Conservation (phyloP, 176 grass and related monocot genomes). For the Rhynchospora pubera region DNA sequence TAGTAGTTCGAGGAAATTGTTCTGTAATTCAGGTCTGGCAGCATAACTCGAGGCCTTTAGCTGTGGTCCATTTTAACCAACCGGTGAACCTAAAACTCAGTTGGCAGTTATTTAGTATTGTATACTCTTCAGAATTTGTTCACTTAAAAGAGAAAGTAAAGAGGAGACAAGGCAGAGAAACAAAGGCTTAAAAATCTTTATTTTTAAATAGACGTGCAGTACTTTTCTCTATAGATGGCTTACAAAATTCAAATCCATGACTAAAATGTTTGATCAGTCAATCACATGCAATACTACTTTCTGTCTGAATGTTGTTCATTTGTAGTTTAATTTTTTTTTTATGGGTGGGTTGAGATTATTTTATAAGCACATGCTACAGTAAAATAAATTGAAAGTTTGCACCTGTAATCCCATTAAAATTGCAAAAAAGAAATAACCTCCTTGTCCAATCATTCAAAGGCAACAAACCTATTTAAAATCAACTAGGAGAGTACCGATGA, state of each 20-base stretch:
- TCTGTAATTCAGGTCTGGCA: not conserved
- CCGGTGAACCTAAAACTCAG: not conserved
- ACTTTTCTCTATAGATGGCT: not conserved
- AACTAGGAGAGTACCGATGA: constrained; percentile 1
- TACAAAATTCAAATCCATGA: not conserved
- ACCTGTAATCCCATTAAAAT: not conserved
- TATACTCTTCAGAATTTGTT: too few relatives aligned
- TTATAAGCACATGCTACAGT: not conserved
- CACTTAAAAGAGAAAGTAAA: too few relatives aligned
- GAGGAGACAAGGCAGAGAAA: not conserved
- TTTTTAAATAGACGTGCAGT: not conserved
- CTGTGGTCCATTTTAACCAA: not conserved
- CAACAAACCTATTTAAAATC: not conserved
- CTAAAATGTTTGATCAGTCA: not conserved
- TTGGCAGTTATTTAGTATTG: not conserved
- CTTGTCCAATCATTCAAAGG: not conserved
- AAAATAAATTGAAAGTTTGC: not conserved
- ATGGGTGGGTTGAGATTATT: not conserved
- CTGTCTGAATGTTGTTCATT: not conserved
- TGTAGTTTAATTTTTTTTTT: not conserved
- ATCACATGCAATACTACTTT: not conserved
- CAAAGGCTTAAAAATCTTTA: not conserved
- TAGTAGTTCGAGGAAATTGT: not conserved
- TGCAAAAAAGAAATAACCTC: not conserved
- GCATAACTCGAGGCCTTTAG: not conserved